Base-by-base conservation (phyloP, 2,329 filamentous ascomycete species). In the Pezizomycotina sp. region DNA sequence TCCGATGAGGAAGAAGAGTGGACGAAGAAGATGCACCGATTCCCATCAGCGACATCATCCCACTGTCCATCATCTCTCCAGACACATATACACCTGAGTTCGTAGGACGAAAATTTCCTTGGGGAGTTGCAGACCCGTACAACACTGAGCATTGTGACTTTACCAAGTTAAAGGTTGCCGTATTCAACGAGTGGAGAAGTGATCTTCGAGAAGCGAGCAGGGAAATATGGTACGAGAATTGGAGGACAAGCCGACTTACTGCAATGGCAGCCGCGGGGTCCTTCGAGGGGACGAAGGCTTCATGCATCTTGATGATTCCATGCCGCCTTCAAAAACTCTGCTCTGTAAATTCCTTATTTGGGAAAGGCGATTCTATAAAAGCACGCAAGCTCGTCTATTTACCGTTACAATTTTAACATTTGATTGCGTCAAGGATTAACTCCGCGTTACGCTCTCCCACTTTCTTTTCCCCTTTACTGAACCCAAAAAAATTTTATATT, bases 61-160 rank as follows among this genome's bases (percentile, higher is more conserved):
- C 89, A 1, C 72, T 95, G 53, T 92, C 83, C 25, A 80, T 93
- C 55, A 77, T 98, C 55, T 92, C 82, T 45, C 89, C 89, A 0
- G 89, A 98, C 56, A 69, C 80, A 26, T 92, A 95, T 59, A 80
- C 91, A 51, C 47, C 48, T 10, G 70, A 68, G 20, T 64, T 79
- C 10, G 62, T 92, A 42, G 89, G 89, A 28, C 78, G 89, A 42
- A 75, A 77, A 47, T 98, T 95, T 56, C 80, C 89, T 0, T 98
- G 89, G 89, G 89, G 89, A 5, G 91, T 93, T 50, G 89, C 89
- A 4, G 82, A 95, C 53, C 89, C 89, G 1, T 84, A 89, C 62
- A 76, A 95, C 52, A 66, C 74, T 19, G 71, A 79, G 50, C 89
- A 98, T 60, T 98, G 89, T 60, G 89, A 98, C 59, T 98, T 93